Conservation (phyloP, 768 basidiomycete genomes). For the Leccinum fibrillosum region DNA sequence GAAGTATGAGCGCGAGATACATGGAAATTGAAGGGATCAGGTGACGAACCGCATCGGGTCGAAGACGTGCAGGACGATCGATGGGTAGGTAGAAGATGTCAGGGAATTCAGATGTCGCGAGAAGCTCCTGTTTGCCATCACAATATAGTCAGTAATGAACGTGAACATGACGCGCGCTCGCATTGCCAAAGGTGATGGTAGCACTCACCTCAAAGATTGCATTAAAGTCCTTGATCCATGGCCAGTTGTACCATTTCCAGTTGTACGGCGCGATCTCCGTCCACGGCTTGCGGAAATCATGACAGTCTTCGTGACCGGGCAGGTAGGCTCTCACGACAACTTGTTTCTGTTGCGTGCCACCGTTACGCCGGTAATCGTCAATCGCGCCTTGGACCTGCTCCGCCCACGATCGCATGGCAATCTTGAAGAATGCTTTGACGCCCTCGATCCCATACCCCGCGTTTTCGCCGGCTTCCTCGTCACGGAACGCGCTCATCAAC, state of each 20-base stretch:
- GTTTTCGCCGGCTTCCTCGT: slow-evolving; percentile 28
- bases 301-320: slow-evolving; percentile 67
- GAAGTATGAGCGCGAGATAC: not conserved
- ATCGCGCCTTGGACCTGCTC: slow-evolving; percentile 46
- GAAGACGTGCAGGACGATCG: slow-evolving; percentile 56
- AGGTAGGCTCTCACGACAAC: slow-evolving; percentile 60
- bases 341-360: slow-evolving; percentile 34
- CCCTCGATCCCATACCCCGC: slow-evolving; percentile 49
- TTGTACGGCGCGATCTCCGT: slow-evolving; percentile 39
- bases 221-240: slow-evolving; percentile 55
- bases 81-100: slow-evolving; percentile 59
- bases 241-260: slow-evolving; percentile 65
- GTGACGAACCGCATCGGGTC: slow-evolving; percentile 60
- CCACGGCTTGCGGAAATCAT: slow-evolving; percentile 46
- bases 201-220: slow-evolving; percentile 51
- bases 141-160: slow-evolving; percentile 3
- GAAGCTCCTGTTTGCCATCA: slow-evolving; percentile 34
- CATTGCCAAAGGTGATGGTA: not conserved
- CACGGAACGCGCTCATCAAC: slow-evolving; percentile 42
- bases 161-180: not conserved
- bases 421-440: slow-evolving; percentile 54
- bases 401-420: slow-evolving; percentile 58
- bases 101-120: slow-evolving; percentile 43
- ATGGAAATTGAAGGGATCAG: not conserved
- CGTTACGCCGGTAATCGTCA: slow-evolving; percentile 29